Evolutionary conservation across 805 yeast species (phyloP), one percentile per base, ranked within the genome.

Genomic region (Ogataea trehalophila): DNA sequence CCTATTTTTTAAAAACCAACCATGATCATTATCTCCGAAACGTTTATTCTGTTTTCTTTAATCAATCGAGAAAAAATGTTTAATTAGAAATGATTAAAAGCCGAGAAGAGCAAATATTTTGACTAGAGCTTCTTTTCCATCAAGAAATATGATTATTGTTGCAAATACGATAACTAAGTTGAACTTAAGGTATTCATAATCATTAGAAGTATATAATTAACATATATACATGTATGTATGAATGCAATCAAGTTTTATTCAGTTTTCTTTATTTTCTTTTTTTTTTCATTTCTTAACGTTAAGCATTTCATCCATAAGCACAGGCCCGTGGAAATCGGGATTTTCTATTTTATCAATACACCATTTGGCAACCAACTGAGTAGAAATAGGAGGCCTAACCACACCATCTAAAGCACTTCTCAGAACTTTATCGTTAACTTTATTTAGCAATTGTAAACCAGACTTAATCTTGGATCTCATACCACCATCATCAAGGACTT

Each of bases 311-410:
- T 81, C 85, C 46, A 85, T 63, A 1, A 73, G 53, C 2, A 85
- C 80, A 3, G 83, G 78, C 0, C 92, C 94, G 36, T 66, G 67
- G 52, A 79, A 76, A 5, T 54, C 58, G 1, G 63, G 58, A 47
- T 83, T 81, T 18, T 72, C 71, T 23, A 87, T 65, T 40, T 78
- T 79, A 37, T 80, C 76, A 14, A 82, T 68, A 1, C 81, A 70
- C 40, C 78, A 77, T 35, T 68, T 58, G 0, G 92, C 86, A 2
- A 90, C 95, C 39, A 73, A 68, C 53, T 83, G 87, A 0, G 90
- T 83, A 0, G 88, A 76, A 1, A 83, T 71, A 0, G 83, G 70
- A 0, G 90, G 89, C 53, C 87, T 73, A 0, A 82, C 65, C 41
- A 80, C 44, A 2, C 73, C 72, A 51, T 79, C 78, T 46, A 76